These are phyloP conservation scores for Usnea hakonensis DNA, from an alignment of 495 filamentous ascomycete species.

Conservation along the genomic window DNA sequence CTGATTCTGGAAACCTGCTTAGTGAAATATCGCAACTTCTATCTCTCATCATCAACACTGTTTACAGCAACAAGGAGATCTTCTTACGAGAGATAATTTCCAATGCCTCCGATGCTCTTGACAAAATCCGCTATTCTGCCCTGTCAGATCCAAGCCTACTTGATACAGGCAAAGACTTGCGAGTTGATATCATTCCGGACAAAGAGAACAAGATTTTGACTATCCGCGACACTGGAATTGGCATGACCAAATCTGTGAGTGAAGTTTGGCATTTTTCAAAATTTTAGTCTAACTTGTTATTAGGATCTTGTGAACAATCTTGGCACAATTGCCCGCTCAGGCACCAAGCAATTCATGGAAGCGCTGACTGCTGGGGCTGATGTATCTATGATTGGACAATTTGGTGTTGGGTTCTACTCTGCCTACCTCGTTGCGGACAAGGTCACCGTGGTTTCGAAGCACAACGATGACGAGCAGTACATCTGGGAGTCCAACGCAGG, in stretches of 20 bases:
- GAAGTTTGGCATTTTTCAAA: background rate
- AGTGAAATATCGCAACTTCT: constrained; percentile 99
- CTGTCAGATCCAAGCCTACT: constrained; percentile 96
- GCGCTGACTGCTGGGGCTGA: constrained; percentile 95
- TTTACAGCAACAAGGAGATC: constrained; percentile 99
- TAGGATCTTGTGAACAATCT: constrained; percentile 99
- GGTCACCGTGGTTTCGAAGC: constrained; percentile 91
- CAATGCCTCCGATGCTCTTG: constrained; percentile 95
- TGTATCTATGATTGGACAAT: constrained; percentile 99
- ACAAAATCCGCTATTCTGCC: constrained; percentile 99
- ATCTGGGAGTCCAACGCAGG: constrained; percentile 97
- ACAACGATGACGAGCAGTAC: constrained; percentile 99
- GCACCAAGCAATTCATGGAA: constrained; percentile 99
- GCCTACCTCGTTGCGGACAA: constrained; percentile 97
- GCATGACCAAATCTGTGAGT: constrained; percentile 99
- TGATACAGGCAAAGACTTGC: constrained; percentile 90
- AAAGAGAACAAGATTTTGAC: constrained; percentile 95
- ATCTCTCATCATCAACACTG: constrained; percentile 98
- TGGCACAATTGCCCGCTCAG: constrained; percentile 96
- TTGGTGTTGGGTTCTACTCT: constrained; percentile 99
- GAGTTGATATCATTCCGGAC: constrained; percentile 96
- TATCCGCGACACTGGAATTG: constrained; percentile 95
- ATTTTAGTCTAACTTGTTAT: background rate
- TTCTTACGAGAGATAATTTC: constrained; percentile 97
- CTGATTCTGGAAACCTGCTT: background rate